Conservation (phyloP, 2,329 filamentous ascomycete genomes). For the Sporothrix luriei region DNA sequence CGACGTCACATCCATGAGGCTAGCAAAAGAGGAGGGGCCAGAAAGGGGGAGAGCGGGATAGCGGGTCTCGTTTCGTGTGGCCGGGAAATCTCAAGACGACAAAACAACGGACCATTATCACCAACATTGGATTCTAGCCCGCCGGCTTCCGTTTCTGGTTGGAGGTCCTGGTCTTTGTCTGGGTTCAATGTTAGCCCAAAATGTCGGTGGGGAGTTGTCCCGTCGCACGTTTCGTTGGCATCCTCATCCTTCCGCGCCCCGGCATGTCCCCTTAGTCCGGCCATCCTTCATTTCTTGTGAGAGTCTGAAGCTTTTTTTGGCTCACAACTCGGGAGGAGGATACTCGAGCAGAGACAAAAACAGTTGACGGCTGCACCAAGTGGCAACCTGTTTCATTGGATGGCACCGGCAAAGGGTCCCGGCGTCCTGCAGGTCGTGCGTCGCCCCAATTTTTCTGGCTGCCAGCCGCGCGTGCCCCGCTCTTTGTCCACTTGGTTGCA, state of each 20-base stretch:
- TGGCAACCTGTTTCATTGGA: too few species aligned
- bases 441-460: neutral
- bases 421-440: slow-evolving; percentile 9
- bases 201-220: slow-evolving; percentile 13
- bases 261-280: neutral
- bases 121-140: neutral
- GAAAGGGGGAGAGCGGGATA: neutral
- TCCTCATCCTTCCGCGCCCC: neutral
- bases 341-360: neutral
- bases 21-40: neutral
- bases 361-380: neutral
- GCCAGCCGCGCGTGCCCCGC: slow-evolving; percentile 6
- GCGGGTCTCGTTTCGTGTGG: neutral
- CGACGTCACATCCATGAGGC: neutral
- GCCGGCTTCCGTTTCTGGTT: neutral
- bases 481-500: slow-evolving; percentile 22
- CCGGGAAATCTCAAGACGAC: neutral
- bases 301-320: neutral
- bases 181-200: slow-evolving; percentile 8
- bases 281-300: neutral
- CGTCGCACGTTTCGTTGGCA: neutral
- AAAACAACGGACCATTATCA: neutral
- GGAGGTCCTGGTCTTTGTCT: neutral
- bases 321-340: too few species aligned
- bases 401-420: neutral